A percentile compares a stretch with the other conserved stretches of the same genome.
Conservation (phyloP, 1,139 yeast genomes). For the Arxiozyma bovina region DNA sequence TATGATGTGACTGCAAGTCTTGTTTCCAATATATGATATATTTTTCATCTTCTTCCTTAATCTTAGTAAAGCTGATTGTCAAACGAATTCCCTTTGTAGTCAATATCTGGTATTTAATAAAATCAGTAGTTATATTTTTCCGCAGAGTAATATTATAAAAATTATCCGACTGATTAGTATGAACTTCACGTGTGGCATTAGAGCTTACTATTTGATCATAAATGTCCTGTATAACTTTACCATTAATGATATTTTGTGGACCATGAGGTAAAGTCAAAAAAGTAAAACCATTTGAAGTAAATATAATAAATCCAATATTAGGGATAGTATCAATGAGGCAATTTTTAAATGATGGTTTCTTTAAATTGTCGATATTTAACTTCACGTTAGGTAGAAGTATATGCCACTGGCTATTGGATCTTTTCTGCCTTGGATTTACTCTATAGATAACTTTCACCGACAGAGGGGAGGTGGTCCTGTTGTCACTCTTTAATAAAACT, state of each 20-base stretch:
- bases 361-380: not conserved
- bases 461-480: not conserved
- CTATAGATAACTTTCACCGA: constrained; percentile 1
- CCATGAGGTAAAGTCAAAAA: constrained; percentile 14
- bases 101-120: not conserved
- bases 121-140: not conserved
- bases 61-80: constrained; percentile 1
- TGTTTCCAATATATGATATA: constrained; percentile 8
- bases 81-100: not conserved
- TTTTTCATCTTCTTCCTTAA: constrained; percentile 7
- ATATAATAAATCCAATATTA: constrained; percentile 15
- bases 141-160: not conserved
- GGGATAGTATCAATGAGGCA: constrained; percentile 10
- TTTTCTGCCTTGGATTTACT: not conserved
- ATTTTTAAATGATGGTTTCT: not conserved
- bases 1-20: not conserved
- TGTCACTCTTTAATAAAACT: constrained; percentile 1
- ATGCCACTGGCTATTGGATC: constrained; percentile 3
- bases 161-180: not conserved
- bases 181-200: not conserved
- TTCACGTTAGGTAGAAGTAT: constrained; percentile 2
- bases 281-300: constrained; percentile 6
- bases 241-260: constrained; percentile 11
- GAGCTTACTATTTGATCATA: not conserved
- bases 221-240: constrained; percentile 1